Evolutionary conservation across 148 eudicot genomes (phyloP).

Genomic region (Camellia sinensis): DNA sequence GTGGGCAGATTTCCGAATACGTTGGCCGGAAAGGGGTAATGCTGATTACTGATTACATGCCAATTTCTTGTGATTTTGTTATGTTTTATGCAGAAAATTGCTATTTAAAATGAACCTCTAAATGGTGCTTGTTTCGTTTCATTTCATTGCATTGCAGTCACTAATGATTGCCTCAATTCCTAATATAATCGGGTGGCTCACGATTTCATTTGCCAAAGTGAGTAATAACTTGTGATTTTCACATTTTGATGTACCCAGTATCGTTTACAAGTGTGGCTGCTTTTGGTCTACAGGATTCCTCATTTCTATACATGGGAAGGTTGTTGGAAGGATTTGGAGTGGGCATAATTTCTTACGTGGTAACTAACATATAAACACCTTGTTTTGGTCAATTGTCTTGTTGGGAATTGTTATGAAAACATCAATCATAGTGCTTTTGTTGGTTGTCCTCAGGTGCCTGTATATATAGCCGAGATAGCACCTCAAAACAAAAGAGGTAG

Average conservation of each 20-base stretch:
- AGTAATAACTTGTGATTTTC: slow-evolving; percentile 22
- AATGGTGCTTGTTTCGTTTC: slow-evolving; percentile 8
- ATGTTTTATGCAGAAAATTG: neutral
- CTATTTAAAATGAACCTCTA: neutral
- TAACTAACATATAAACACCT: slow-evolving; percentile 15
- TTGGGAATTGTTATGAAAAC: neutral
- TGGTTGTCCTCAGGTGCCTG: slow-evolving; percentile 60
- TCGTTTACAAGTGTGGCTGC: neutral
- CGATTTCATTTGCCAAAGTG: slow-evolving; percentile 54
- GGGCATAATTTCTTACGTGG: slow-evolving; percentile 89
- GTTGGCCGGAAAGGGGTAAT: slow-evolving; percentile 89
- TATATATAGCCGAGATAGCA: slow-evolving; percentile 91
- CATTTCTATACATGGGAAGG: slow-evolving; percentile 91
- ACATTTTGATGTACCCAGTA: neutral
- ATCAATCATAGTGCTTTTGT: neutral
- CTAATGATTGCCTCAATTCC: slow-evolving; percentile 67
- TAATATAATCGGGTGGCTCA: slow-evolving; percentile 59
- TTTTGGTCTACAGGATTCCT: slow-evolving; percentile 44
- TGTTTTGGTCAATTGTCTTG: neutral
- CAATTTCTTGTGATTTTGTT: neutral
- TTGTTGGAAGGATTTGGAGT: slow-evolving; percentile 90
- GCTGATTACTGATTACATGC: neutral
- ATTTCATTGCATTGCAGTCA: slow-evolving; percentile 35
- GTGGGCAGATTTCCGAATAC: slow-evolving; percentile 84
- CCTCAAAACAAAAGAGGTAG: slow-evolving; percentile 85